These are phyloP conservation scores for Jackrogersella minutella DNA, from an alignment of 495 filamentous ascomycete genomes.

Conservation along the genomic window DNA sequence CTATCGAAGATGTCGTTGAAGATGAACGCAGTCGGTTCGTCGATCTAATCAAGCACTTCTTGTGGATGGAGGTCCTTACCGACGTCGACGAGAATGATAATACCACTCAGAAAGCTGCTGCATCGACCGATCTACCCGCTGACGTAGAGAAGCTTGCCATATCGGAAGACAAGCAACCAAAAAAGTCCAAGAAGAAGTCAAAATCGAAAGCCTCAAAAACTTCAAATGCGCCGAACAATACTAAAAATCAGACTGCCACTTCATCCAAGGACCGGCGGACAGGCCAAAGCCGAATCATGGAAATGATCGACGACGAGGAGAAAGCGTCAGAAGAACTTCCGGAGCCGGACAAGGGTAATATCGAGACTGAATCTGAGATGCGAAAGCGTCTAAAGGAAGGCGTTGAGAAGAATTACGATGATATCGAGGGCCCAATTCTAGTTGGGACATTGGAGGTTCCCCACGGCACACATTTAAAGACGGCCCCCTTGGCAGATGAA, in stretches of 20 bases:
- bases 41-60: slow-evolving; percentile 52
- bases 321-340: slow-evolving; percentile 7
- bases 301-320: slow-evolving; percentile 21
- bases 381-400: slow-evolving; percentile 51
- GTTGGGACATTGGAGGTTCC: slow-evolving; percentile 53
- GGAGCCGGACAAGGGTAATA: slow-evolving; percentile 49
- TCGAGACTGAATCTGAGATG: slow-evolving; percentile 54
- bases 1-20: slow-evolving; percentile 58
- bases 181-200: slow-evolving; percentile 52
- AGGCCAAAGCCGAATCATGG: slow-evolving; percentile 35
- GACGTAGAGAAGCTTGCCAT: slow-evolving; percentile 9
- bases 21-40: slow-evolving; percentile 57
- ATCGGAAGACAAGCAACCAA: slow-evolving; percentile 39
- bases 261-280: slow-evolving; percentile 13
- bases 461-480: slow-evolving; percentile 44
- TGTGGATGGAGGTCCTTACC: slow-evolving; percentile 49
- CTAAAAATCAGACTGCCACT: slow-evolving; percentile 1
- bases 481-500: slow-evolving; percentile 51
- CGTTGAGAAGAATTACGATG: slow-evolving; percentile 47
- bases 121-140: slow-evolving; percentile 2
- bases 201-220: slow-evolving; percentile 40
- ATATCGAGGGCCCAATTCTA: slow-evolving; percentile 46
- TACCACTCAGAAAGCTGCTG: slow-evolving; percentile 21
- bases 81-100: slow-evolving; percentile 27
- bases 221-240: slow-evolving; percentile 8